Conservation (phyloP, 2,329 filamentous ascomycete genomes). For the Neonectria neomacrospora region DNA sequence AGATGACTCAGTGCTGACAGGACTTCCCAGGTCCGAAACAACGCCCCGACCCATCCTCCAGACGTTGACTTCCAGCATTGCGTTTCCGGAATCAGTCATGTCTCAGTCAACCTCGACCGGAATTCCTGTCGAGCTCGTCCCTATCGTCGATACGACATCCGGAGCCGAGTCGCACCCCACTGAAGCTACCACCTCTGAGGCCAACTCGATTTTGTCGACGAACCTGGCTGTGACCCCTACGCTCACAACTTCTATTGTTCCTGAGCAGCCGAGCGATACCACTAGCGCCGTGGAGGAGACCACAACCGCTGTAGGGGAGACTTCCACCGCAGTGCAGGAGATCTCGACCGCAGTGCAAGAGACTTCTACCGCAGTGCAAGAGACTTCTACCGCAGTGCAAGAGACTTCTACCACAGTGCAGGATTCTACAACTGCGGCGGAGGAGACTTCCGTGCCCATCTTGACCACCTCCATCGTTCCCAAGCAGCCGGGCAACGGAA, state of each 20-base stretch:
- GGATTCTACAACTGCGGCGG: slow-evolving; percentile 7
- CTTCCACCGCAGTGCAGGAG: not conserved
- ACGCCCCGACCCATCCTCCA: slow-evolving; percentile 42
- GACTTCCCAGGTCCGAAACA: slow-evolving; percentile 30
- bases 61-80: slow-evolving; percentile 37
- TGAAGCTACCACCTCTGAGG: not conserved
- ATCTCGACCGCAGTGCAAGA: not conserved
- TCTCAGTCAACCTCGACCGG: slow-evolving; percentile 26
- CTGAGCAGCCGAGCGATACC: slow-evolving; percentile 10
- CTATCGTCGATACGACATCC: slow-evolving; percentile 23
- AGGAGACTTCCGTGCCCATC: slow-evolving; percentile 24
- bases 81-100: slow-evolving; percentile 30
- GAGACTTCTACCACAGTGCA: not conserved
- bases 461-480: slow-evolving; percentile 21
- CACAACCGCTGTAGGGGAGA: not conserved
- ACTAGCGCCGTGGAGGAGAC: slow-evolving; percentile 11
- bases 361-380: slow-evolving; percentile 14
- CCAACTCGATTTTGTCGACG: slow-evolving; percentile 4
- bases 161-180: not conserved
- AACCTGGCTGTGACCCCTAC: slow-evolving; percentile 13
- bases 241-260: slow-evolving; percentile 12
- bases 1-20: slow-evolving; percentile 24
- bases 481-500: not conserved
- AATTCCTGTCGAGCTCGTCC: slow-evolving; percentile 35
- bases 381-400: slow-evolving; percentile 22